phyloP scores from a whole-genome alignment of 2,329 filamentous ascomycete species.

The Trematosphaeria pertusa region DNA sequence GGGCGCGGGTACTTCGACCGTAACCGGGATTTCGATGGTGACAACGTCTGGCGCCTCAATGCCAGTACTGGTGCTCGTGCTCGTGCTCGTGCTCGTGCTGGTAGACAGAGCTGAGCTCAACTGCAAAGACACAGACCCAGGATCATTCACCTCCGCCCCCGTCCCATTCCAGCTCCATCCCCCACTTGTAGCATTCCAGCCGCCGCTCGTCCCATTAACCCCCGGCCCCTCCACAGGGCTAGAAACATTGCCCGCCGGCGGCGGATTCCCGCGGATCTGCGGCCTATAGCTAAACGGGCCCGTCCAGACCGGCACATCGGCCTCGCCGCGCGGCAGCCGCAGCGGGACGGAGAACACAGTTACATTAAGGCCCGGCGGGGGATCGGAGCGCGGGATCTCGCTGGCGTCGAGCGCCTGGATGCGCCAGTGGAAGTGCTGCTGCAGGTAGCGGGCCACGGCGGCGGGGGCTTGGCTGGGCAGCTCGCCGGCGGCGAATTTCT shows the following conservation, averaged over 20 bases:
- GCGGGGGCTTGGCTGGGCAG: slow-evolving; percentile 30
- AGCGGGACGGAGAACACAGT: slow-evolving; percentile 35
- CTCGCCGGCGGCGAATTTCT: slow-evolving; percentile 32
- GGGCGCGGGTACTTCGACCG: slow-evolving; percentile 9
- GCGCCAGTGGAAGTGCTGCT: slow-evolving; percentile 40
- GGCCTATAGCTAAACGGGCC: slow-evolving; percentile 30
- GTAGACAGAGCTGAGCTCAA: neutral
- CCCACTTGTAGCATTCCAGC: slow-evolving; percentile 13
- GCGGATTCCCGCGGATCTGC: slow-evolving; percentile 37
- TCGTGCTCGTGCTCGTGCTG: neutral
- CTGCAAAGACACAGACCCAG: neutral
- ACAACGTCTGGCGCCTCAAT: neutral
- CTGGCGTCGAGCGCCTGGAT: slow-evolving; percentile 38
- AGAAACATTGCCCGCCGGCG: neutral
- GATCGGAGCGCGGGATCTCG: slow-evolving; percentile 35
- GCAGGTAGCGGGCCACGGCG: slow-evolving; percentile 32
- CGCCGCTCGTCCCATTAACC: slow-evolving; percentile 4
- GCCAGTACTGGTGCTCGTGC: neutral
- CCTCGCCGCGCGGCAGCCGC: slow-evolving; percentile 28
- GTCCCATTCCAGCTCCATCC: slow-evolving; percentile 9
- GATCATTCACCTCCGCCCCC: neutral
- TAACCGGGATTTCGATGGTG: slow-evolving; percentile 10
- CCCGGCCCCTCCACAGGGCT: neutral
- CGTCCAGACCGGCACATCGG: slow-evolving; percentile 34
- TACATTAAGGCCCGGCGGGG: slow-evolving; percentile 38